Conservation (phyloP, 805 yeast genomes). For the Saccharomycopsis babjevae region DNA sequence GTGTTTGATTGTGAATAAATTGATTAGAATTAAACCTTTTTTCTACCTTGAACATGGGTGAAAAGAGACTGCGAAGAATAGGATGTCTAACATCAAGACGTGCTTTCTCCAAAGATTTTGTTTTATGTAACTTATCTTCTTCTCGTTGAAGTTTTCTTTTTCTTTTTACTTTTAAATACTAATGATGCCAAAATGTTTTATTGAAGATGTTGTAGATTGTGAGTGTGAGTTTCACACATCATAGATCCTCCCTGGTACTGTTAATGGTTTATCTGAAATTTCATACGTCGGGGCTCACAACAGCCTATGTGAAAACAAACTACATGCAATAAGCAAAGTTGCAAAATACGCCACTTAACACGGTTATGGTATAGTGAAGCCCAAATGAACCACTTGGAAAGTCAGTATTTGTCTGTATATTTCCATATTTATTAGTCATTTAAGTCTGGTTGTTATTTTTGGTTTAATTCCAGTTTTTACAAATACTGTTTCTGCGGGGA, state of each 20-base stretch:
- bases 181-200: background rate
- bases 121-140: background rate
- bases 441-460: no score
- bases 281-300: no score
- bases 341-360: no score
- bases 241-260: background rate
- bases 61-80: background rate
- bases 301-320: no score
- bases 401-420: no score
- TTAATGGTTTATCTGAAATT: background rate
- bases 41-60: background rate
- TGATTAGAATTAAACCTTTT: constrained; percentile 4
- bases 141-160: background rate
- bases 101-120: background rate
- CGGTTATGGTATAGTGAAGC: no score
- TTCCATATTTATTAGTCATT: no score
- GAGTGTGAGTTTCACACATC: no score
- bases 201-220: background rate
- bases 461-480: no score
- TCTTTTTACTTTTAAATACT: background rate
- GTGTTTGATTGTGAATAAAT: background rate
- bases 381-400: no score
- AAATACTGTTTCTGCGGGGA: no score
- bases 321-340: no score
- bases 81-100: background rate